Conservation (phyloP, 2,329 filamentous ascomycete genomes). For the Chaetomium strumarium region DNA sequence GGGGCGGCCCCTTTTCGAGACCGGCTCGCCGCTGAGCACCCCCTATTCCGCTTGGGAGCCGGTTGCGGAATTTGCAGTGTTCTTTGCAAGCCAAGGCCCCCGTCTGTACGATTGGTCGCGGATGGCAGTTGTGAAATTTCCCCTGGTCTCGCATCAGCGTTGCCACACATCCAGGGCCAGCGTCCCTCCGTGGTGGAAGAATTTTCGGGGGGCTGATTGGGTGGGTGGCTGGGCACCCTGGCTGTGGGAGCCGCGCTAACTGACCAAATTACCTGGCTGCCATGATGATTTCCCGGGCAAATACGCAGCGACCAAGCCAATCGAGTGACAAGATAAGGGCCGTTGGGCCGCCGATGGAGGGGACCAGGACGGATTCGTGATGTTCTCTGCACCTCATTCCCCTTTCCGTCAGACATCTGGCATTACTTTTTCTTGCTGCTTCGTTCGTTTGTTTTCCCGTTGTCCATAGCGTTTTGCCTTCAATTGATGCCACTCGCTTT, state of each 20-base stretch:
- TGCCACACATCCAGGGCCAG: conserved; percentile 4
- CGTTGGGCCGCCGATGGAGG: conserved; percentile 9
- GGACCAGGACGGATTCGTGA: not conserved
- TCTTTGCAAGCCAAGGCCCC: not conserved
- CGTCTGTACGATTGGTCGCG: conserved; percentile 13
- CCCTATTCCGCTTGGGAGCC: conserved; percentile 14
- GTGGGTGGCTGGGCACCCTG: conserved; percentile 9
- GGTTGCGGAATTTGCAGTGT: conserved; percentile 8
- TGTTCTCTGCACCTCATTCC: conserved; percentile 7
- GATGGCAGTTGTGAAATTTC: conserved; percentile 11
- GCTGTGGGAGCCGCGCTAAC: conserved; percentile 5
- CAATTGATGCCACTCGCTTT: conserved; percentile 18
- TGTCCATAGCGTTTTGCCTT: conserved; percentile 9
- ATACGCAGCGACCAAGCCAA: conserved; percentile 3
- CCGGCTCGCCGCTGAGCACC: not conserved
- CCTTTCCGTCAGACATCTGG: conserved; percentile 1
- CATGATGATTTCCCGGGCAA: conserved; percentile 5
- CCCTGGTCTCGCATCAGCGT: conserved; percentile 11
- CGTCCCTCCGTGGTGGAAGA: conserved; percentile 5
- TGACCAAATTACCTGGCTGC: not conserved
- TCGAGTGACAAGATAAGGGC: conserved; percentile 9
- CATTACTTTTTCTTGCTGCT: conserved; percentile 9
- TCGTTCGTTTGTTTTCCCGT: conserved; percentile 9
- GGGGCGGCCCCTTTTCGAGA: conserved; percentile 7
- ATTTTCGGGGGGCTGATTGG: conserved; percentile 18